Evolutionary conservation across 2,329 filamentous ascomycete species (phyloP), one percentile per base, ranked within the genome.

Genomic region (Fusarium mexicanum): DNA sequence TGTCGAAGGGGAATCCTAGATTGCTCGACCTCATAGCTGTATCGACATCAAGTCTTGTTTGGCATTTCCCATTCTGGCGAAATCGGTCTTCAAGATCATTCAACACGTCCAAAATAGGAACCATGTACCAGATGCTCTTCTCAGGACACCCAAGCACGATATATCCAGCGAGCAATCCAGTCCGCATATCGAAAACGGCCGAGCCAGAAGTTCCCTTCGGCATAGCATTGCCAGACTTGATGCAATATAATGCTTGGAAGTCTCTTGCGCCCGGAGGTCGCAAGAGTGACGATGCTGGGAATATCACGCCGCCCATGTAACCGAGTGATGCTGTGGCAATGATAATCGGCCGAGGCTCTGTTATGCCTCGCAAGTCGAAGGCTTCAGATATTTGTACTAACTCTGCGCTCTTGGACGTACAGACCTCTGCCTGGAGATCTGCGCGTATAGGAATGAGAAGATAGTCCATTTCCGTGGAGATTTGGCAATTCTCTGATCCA

Each of bases 291-390:
- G 26, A 0, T 6, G 46, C 20, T 3, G 26, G 46, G 26, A 48
- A 48, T 4, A 48, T 3, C 6, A 47, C 0, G 6, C 46, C 46
- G 5, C 5, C 46, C 0, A 29, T 4, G 0, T 47, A 29, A 2
- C 46, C 46, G 1, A 29, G 4, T 22, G 13, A 16, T 0, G 26
- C 18, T 8, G 46, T 11, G 4, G 46, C 26, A 22, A 47, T 29
- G 6, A 47, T 8, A 16, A 47, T 1, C 0, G 13, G 4, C 0
- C 26, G 26, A 22, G 24, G 0, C 2, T 47, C 44, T 4, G 18
- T 22, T 10, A 14, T 0, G 1, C 1, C 8, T 20, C 14, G 12
- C 1, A 47, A 1, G 18, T 29, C 44, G 0, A 29, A 47, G 18
- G 44, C 13, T 3, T 47, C 13, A 8, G 46, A 47, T 5, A 6